Conservation (phyloP, 305 asterid genomes). For the Fraxinus xanthoxyloides region DNA sequence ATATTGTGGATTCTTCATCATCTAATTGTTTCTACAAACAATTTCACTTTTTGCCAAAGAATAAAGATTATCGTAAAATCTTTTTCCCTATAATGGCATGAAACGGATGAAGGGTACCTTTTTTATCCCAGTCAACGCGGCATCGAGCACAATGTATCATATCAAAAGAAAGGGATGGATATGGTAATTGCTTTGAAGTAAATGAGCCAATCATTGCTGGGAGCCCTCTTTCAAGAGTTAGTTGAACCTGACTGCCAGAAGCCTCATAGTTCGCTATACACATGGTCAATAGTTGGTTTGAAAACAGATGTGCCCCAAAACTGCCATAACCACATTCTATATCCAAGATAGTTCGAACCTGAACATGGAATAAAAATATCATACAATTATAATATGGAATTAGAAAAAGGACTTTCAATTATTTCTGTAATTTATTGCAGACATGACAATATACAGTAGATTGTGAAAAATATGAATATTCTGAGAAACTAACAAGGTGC, state of each 20-base stretch:
- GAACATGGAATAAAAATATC: slow-evolving; percentile 29
- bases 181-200: slow-evolving; percentile 83
- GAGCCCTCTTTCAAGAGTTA: slow-evolving; percentile 96
- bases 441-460: background rate
- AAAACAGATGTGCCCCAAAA: slow-evolving; percentile 90
- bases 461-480: background rate
- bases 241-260: slow-evolving; percentile 98
- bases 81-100: background rate
- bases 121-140: slow-evolving; percentile 87
- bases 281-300: slow-evolving; percentile 77
- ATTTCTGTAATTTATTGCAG: background rate
- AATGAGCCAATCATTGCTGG: slow-evolving; percentile 98
- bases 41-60: background rate
- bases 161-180: slow-evolving; percentile 91
- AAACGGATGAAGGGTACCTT: slow-evolving; percentile 50
- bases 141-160: slow-evolving; percentile 98
- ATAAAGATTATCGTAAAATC: background rate
- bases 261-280: slow-evolving; percentile 94
- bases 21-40: background rate
- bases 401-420: background rate
- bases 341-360: slow-evolving; percentile 90
- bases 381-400: slow-evolving; percentile 6
- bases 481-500: slow-evolving; percentile 4
- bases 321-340: slow-evolving; percentile 98
- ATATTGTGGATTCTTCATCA: background rate